A percentile compares a stretch with the other conserved stretches of the same genome.
Conservation (phyloP, 345 rosid species). For the Eutrema yunnanense region DNA sequence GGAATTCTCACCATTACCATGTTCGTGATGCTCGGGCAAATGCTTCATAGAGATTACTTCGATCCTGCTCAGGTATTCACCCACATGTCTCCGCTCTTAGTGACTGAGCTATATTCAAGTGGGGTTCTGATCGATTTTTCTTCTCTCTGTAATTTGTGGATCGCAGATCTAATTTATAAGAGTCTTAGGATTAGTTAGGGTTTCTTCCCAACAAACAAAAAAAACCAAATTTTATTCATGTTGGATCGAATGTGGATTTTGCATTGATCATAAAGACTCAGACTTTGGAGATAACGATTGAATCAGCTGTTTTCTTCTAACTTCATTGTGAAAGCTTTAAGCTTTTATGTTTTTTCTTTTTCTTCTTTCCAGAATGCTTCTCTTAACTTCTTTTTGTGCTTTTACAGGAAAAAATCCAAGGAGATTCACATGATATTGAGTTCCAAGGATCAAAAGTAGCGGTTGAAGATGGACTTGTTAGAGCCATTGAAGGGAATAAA, state of each 20-base stretch:
- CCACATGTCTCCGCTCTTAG: neutral
- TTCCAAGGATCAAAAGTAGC: slow-evolving; percentile 45
- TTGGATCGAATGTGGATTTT: neutral
- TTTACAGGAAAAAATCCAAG: slow-evolving; percentile 57
- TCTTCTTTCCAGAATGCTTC: neutral
- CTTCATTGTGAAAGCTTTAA: slow-evolving; percentile 12
- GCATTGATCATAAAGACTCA: slow-evolving; percentile 15
- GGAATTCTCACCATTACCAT: slow-evolving; percentile 84
- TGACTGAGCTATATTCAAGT: slow-evolving; percentile 12
- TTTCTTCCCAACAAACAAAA: neutral
- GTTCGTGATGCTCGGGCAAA: slow-evolving; percentile 95
- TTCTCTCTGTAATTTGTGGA: neutral
- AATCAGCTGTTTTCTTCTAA: neutral
- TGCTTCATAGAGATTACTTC: slow-evolving; percentile 92
- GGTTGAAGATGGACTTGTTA: slow-evolving; percentile 44
- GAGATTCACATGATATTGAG: slow-evolving; percentile 52
- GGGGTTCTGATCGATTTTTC: neutral
- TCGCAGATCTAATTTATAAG: slow-evolving; percentile 13
- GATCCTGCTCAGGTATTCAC: slow-evolving; percentile 56
- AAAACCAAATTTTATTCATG: neutral
- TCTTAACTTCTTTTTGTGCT: neutral
- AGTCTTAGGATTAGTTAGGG: neutral
- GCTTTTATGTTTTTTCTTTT: neutral
- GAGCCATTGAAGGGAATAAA: slow-evolving; percentile 30
- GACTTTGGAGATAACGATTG: neutral